phyloP scores from a whole-genome alignment of 192 early-diverging fungal genomes.

The Dispira simplex region DNA sequence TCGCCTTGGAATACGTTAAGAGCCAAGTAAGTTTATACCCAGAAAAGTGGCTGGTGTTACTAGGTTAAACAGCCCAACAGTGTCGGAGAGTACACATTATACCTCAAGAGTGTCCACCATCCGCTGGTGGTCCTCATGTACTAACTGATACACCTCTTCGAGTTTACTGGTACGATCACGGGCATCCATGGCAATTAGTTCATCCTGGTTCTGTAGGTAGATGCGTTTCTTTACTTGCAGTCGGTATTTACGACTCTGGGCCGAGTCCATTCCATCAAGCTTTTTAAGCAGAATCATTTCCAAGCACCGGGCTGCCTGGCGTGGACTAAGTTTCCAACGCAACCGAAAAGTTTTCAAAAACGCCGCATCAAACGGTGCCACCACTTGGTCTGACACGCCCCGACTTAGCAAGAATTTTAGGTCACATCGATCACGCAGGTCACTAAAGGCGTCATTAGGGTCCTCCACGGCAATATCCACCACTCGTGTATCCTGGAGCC shows the following conservation, averaged over 20 bases:
- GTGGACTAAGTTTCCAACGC: conserved; percentile 60
- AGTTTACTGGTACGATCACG: conserved; percentile 53
- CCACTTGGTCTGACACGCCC: conserved; percentile 39
- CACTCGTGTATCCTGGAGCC: conserved; percentile 11
- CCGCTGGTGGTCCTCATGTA: conserved; percentile 63
- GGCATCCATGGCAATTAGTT: conserved; percentile 29
- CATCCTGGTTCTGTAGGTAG: conserved; percentile 56
- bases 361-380: conserved; percentile 37
- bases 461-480: conserved; percentile 63
- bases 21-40: too few species aligned
- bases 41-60: too few species aligned
- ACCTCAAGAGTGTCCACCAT: conserved; percentile 26
- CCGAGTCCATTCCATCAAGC: conserved; percentile 32
- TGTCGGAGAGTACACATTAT: too few species aligned
- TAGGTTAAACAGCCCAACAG: too few species aligned
- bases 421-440: conserved; percentile 77
- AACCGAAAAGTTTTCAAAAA: conserved; percentile 29
- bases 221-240: conserved; percentile 74
- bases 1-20: too few species aligned
- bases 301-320: conserved; percentile 66
- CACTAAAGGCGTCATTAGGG: conserved; percentile 77
- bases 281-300: conserved; percentile 57
- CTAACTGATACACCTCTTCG: conserved; percentile 52
- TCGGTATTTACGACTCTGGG: conserved; percentile 38
- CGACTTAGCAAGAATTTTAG: conserved; percentile 39